Conservation (phyloP, 257 asterid genomes). For the Nicotiana undulata region DNA sequence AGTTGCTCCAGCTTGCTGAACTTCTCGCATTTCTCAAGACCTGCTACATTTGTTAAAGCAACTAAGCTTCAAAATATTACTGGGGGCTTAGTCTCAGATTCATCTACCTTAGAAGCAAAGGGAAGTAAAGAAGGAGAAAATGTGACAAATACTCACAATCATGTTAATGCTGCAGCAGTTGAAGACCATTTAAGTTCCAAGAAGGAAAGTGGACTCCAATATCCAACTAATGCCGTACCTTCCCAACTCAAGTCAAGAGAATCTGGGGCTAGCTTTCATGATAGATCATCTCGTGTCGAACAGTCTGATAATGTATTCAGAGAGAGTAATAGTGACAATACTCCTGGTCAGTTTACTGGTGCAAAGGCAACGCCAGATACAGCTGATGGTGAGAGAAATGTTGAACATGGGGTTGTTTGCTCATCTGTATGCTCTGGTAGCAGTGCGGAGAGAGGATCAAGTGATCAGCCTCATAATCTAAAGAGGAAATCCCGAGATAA, state of each 20-base stretch:
- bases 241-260: constrained; percentile 18
- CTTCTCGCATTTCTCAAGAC: constrained; percentile 71
- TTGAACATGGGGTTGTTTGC: constrained; percentile 60
- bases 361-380: constrained; percentile 23
- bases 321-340: constrained; percentile 37
- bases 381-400: constrained; percentile 36
- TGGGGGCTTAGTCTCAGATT: constrained; percentile 31
- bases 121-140: constrained; percentile 29
- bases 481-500: constrained; percentile 58
- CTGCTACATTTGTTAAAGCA: constrained; percentile 36
- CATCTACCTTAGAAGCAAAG: constrained; percentile 22
- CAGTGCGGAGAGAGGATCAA: constrained; percentile 67
- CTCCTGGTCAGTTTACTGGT: constrained; percentile 7
- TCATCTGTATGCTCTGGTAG: constrained; percentile 93
- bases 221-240: constrained; percentile 19
- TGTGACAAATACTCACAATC: constrained; percentile 18
- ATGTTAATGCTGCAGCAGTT: constrained; percentile 17
- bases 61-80: constrained; percentile 27
- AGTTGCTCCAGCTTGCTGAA: constrained; percentile 40
- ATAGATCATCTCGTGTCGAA: constrained; percentile 23
- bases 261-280: constrained; percentile 19
- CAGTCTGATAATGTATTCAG: constrained; percentile 24
- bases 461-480: constrained; percentile 42
- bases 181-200: constrained; percentile 18
- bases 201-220: constrained; percentile 24